Percentiles rank a stretch among this genome's conserved stretches.
These are phyloP conservation scores for Leishmania major DNA, from an alignment of 208 protist species.

Conservation along the genomic window DNA sequence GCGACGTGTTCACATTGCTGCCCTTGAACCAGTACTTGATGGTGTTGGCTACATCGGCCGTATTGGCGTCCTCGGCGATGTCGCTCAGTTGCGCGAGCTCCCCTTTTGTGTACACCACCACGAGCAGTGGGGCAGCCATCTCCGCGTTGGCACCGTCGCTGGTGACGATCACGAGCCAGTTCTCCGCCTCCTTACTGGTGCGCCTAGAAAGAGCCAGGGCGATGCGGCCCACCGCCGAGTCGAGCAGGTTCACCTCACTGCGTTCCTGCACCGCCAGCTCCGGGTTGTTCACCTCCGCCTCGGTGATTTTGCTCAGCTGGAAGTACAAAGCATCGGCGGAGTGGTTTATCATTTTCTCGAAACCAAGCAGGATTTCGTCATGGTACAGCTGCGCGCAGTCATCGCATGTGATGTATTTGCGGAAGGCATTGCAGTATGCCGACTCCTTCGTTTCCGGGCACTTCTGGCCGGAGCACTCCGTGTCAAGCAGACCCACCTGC, in stretches of 20 bases:
- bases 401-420: constrained; percentile 60
- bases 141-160: constrained; percentile 48
- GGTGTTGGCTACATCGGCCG: constrained; percentile 50
- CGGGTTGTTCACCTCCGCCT: constrained; percentile 9
- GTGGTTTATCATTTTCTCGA: constrained; percentile 37
- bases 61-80: constrained; percentile 23
- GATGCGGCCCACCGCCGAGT: constrained; percentile 59
- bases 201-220: constrained; percentile 47
- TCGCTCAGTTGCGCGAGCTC: constrained; percentile 50
- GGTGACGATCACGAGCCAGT: constrained; percentile 74
- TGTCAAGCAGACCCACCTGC: constrained; percentile 59
- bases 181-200: constrained; percentile 43
- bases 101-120: constrained; percentile 60
- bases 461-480: constrained; percentile 45
- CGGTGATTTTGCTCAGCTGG: constrained; percentile 37
- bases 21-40: constrained; percentile 63
- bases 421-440: constrained; percentile 58
- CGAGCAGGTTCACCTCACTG: constrained; percentile 75
- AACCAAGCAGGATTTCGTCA: constrained; percentile 46
- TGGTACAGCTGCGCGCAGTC: constrained; percentile 49
- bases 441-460: constrained; percentile 32
- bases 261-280: constrained; percentile 29
- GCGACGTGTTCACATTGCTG: neutral
- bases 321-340: constrained; percentile 65
- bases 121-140: constrained; percentile 50